phyloP scores from a whole-genome alignment of 2,329 filamentous ascomycete genomes.

The Colletotrichum tabaci region DNA sequence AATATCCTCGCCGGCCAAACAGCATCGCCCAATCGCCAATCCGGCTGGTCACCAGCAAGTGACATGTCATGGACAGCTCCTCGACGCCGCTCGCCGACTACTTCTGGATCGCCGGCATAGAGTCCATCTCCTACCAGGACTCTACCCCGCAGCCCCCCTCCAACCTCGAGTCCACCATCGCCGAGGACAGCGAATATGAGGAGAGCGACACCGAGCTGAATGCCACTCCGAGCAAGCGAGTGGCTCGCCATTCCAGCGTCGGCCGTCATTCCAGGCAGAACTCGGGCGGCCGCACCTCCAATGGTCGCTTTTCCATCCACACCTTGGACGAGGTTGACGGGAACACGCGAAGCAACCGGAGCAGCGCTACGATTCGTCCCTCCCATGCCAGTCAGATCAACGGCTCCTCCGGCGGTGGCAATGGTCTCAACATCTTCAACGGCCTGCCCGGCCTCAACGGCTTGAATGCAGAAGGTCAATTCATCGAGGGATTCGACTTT shows the following conservation, averaged over 20 bases:
- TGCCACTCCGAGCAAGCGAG: constrained; percentile 50
- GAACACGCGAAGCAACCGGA: constrained; percentile 74
- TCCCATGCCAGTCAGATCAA: constrained; percentile 47
- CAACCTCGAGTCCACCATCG: constrained; percentile 71
- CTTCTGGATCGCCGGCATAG: constrained; percentile 82
- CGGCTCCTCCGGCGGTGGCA: constrained; percentile 43
- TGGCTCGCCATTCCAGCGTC: constrained; percentile 65
- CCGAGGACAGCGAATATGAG: constrained; percentile 73
- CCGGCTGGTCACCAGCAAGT: constrained; percentile 46
- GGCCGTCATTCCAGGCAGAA: constrained; percentile 74
- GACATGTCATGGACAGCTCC: constrained; percentile 72
- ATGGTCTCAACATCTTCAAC: constrained; percentile 47
- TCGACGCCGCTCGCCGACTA: constrained; percentile 80
- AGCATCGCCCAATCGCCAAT: constrained; percentile 35
- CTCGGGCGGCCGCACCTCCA: constrained; percentile 72
- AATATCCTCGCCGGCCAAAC: constrained; percentile 39
- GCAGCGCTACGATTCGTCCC: constrained; percentile 75
- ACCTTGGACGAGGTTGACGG: constrained; percentile 72
- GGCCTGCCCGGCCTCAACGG: constrained; percentile 46
- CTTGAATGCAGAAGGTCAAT: constrained; percentile 34
- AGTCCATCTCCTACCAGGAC: constrained; percentile 77
- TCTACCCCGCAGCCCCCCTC: constrained; percentile 54
- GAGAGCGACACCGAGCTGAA: constrained; percentile 53
- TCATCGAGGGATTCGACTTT: constrained; percentile 80
- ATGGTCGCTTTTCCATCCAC: constrained; percentile 67